Evolutionary conservation across 306 rosid genomes (phyloP), one percentile per base, ranked within the genome.

Genomic region (Abrus pulchellus): DNA sequence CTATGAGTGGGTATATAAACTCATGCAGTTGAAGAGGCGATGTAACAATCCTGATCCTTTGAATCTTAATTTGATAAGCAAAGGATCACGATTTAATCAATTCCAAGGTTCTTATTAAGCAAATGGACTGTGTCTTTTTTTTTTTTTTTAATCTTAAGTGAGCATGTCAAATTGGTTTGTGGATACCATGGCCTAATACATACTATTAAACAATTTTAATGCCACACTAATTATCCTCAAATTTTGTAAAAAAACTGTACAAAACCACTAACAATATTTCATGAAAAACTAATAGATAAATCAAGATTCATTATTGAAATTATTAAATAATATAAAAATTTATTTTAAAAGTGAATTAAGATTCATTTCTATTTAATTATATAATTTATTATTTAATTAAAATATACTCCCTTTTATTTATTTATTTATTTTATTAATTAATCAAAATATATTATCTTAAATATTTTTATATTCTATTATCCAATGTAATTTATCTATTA

Each of bases 1-100:
- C 49, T 45, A 11, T 4, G 11, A 20, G 41, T 5, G 63, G 49
- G 77, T n/a, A 60, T 55, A 52, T 41, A 48, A 74, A 71, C 44
- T 47, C 61, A 50, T 3, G 54, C 9, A 43, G 56, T 73, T 83
- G 59, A 78, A 72, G 59, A 49, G 85, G 64, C 54, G 55, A 61
- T 49, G 75, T 40, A 54, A 62, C 41, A 30, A 49, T 61, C 44
- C 72, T n/a, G 4, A 14, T 60, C 11, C 1, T 11, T 61, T 32
- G 12, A 33, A 27, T 36, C 47, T 62, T 62, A 36, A 12, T 62
- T 62, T 6, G 45, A 62, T n/a, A 13, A 3, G 68, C 6, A 62
- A 62, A 5, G 9, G 67, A 3, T 33, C 4, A 8, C 12, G 5
- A 8, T 61, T 60, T 33, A 9, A 61, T 11, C 9, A 32, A 62